Conservation (phyloP, 2,329 filamentous ascomycete genomes). For the Cordyceps javanica region DNA sequence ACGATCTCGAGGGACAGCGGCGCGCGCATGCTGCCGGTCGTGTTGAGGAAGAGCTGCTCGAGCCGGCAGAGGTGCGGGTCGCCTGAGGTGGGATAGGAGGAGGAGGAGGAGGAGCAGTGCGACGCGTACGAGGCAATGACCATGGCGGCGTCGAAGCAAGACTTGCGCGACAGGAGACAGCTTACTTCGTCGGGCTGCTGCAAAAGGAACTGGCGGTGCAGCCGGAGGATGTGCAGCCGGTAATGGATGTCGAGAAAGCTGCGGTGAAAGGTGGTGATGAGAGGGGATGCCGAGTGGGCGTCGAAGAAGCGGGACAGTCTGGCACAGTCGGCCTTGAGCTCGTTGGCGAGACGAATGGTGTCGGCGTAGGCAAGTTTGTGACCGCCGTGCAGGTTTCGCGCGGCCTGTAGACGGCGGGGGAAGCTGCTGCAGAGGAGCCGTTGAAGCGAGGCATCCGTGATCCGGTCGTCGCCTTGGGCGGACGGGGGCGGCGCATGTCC, state of each 20-base stretch:
- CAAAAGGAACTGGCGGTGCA: constrained; percentile 4
- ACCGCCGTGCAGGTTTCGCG: neutral
- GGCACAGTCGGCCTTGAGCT: neutral
- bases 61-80: neutral
- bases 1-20: constrained; percentile 5
- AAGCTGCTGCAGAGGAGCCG: neutral
- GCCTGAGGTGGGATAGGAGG: no score
- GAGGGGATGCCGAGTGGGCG: neutral
- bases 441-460: neutral
- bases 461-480: neutral
- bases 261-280: neutral
- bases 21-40: neutral
- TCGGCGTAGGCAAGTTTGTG: neutral
- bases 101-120: neutral
- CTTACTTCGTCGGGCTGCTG: neutral
- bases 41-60: neutral
- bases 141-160: constrained; percentile 3
- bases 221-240: neutral
- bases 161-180: neutral
- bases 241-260: constrained; percentile 2
- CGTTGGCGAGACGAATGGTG: neutral
- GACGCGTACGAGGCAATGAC: neutral
- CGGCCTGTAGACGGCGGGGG: neutral
- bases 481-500: neutral
- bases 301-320: neutral